Conservation (phyloP, 2,329 filamentous ascomycete genomes). For the Epichloe gansuensis region DNA sequence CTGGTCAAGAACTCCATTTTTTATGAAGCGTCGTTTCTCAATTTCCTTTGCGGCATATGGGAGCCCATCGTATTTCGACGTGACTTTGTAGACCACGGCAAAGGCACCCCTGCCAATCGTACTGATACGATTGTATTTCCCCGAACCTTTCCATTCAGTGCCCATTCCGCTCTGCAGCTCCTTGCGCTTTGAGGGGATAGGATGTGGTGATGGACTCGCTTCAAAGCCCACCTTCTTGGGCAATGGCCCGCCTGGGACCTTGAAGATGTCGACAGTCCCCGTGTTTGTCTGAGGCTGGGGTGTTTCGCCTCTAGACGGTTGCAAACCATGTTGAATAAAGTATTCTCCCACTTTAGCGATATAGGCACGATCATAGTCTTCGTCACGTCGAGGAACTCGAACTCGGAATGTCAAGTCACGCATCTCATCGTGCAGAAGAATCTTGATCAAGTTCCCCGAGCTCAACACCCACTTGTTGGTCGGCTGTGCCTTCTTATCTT, state of each 20-base stretch:
- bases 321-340: constrained; percentile 30
- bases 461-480: constrained; percentile 46
- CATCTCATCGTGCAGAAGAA: constrained; percentile 40
- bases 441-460: constrained; percentile 60
- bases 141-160: constrained; percentile 70
- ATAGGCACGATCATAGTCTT: constrained; percentile 51
- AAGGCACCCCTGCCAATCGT: constrained; percentile 88
- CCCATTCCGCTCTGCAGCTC: constrained; percentile 20
- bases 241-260: constrained; percentile 11
- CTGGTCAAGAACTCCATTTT: constrained; percentile 77
- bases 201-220: constrained; percentile 2
- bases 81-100: constrained; percentile 83
- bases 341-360: constrained; percentile 56
- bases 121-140: constrained; percentile 70
- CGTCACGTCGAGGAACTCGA: constrained; percentile 65
- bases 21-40: constrained; percentile 85
- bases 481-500: constrained; percentile 18
- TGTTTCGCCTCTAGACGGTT: constrained; percentile 33
- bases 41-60: constrained; percentile 89
- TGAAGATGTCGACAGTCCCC: constrained; percentile 31
- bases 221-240: constrained; percentile 5
- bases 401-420: constrained; percentile 70
- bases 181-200: constrained; percentile 12
- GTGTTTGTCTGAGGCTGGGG: constrained; percentile 15
- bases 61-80: constrained; percentile 68